These are phyloP conservation scores for Fusarium tjaetaba DNA, from an alignment of 2,329 filamentous ascomycete species.

Conservation along the genomic window DNA sequence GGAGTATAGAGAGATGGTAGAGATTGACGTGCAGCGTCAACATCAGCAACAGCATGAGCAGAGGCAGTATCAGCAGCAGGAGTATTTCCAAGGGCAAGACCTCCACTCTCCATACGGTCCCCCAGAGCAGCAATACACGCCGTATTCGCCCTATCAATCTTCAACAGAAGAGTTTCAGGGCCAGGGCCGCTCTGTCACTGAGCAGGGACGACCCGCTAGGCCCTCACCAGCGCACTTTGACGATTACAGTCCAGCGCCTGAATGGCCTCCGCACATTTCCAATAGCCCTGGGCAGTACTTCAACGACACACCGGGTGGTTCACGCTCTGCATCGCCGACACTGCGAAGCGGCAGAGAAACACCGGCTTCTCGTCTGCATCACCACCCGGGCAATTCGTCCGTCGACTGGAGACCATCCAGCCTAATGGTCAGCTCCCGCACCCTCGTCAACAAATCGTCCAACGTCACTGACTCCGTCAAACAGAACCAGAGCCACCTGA, in stretches of 20 bases:
- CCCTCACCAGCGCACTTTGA: conserved; percentile 33
- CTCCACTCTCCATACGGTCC: conserved; percentile 38
- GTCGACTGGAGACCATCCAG: conserved; percentile 46
- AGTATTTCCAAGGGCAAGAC: conserved; percentile 34
- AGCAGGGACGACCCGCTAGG: conserved; percentile 32
- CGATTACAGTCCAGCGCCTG: conserved; percentile 37
- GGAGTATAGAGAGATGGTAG: conserved; percentile 50
- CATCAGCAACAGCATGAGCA: conserved; percentile 43
- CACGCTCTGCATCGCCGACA: conserved; percentile 43
- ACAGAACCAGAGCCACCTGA: conserved; percentile 56
- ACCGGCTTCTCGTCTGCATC: conserved; percentile 22
- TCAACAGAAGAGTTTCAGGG: conserved; percentile 41
- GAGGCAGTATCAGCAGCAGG: conserved; percentile 33
- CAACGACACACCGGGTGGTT: conserved; percentile 37
- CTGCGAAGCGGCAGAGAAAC: conserved; percentile 42
- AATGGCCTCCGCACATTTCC: conserved; percentile 40
- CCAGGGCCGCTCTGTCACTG: conserved; percentile 41
- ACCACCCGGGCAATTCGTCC: conserved; percentile 38
- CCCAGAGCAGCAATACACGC: conserved; percentile 18
- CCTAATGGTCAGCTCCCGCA: conserved; percentile 39
- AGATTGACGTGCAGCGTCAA: conserved; percentile 47
- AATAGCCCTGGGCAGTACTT: conserved; percentile 41
- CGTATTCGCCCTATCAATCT: conserved; percentile 36
- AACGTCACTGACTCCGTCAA: conserved; percentile 36
- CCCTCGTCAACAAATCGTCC: conserved; percentile 24